These are phyloP conservation scores for Amauroascus niger DNA, from an alignment of 2,329 filamentous ascomycete species.

Conservation along the genomic window DNA sequence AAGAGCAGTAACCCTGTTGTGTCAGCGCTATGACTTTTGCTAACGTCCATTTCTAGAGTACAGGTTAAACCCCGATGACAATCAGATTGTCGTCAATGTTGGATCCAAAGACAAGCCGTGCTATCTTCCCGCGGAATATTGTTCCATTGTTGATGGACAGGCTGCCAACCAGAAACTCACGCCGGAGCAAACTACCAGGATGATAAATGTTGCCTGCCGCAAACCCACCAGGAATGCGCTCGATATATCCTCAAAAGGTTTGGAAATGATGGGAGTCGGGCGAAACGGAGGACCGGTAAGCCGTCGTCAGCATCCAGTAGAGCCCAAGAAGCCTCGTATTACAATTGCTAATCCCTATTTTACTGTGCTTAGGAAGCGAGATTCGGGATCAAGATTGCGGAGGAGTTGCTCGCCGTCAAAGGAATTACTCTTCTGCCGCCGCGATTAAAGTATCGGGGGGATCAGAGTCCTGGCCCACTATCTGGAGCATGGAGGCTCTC, in stretches of 20 bases:
- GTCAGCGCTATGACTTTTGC: background rate
- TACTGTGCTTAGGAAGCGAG: background rate
- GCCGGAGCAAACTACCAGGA: conserved; percentile 51
- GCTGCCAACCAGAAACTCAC: conserved; percentile 50
- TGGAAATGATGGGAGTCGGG: conserved; percentile 11
- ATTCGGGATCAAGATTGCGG: conserved; percentile 17
- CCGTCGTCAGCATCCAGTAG: background rate
- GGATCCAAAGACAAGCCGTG: conserved; percentile 48
- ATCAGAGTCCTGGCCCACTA: background rate
- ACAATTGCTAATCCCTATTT: background rate
- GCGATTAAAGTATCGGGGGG: conserved; percentile 1
- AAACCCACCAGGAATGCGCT: conserved; percentile 55
- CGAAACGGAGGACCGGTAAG: conserved; percentile 8
- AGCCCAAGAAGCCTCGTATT: background rate
- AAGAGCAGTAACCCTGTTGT: too few relatives aligned
- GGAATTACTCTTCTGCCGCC: conserved; percentile 16
- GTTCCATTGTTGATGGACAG: conserved; percentile 56
- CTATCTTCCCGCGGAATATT: conserved; percentile 59
- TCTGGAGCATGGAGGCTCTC: conserved; percentile 13
- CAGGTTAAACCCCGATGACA: conserved; percentile 28
- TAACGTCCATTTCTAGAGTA: conserved; percentile 27
- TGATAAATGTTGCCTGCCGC: conserved; percentile 65
- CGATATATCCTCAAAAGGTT: conserved; percentile 52
- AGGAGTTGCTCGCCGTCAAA: conserved; percentile 16
- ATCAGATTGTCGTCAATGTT: conserved; percentile 56